Evolutionary conservation across 2,329 filamentous ascomycete genomes (phyloP).

Genomic region (Monosporascus ibericus): DNA sequence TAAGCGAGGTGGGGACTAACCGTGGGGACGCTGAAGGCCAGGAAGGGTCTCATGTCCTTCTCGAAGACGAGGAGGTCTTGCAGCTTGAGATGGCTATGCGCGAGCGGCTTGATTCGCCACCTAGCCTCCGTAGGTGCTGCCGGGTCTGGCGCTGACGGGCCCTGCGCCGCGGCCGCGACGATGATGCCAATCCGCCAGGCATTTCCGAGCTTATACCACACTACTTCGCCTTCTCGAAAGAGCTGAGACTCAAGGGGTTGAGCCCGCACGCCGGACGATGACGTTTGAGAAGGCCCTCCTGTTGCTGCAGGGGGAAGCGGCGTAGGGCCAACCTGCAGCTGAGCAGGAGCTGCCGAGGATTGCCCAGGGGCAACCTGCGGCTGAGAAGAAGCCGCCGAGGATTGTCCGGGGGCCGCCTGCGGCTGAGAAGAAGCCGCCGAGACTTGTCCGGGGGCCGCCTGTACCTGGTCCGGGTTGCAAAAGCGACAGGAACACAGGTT

Average conservation of each 20-base stretch:
- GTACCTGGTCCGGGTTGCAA: conserved; percentile 5
- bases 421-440: conserved; percentile 4
- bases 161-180: conserved; percentile 1
- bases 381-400: conserved; percentile 3
- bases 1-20: conserved; percentile 29
- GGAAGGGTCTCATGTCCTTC: conserved; percentile 41
- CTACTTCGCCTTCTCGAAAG: conserved; percentile 43
- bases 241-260: conserved; percentile 24
- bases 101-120: conserved; percentile 12
- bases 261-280: conserved; percentile 6
- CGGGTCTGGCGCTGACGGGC: not conserved
- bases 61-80: conserved; percentile 32
- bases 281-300: not conserved
- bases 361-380: not conserved
- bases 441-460: not conserved
- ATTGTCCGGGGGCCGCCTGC: not conserved
- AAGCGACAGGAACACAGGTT: conserved; percentile 5
- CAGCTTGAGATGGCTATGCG: conserved; percentile 36
- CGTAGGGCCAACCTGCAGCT: not conserved
- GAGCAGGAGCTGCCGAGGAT: conserved; percentile 3
- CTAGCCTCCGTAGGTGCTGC: not conserved
- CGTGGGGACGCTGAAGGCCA: conserved; percentile 44
- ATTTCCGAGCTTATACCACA: conserved; percentile 42
- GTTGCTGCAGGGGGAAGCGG: not conserved
- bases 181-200: conserved; percentile 45